Base-by-base conservation (phyloP, 331 rosid genomes). In the Telfairia occidentalis region DNA sequence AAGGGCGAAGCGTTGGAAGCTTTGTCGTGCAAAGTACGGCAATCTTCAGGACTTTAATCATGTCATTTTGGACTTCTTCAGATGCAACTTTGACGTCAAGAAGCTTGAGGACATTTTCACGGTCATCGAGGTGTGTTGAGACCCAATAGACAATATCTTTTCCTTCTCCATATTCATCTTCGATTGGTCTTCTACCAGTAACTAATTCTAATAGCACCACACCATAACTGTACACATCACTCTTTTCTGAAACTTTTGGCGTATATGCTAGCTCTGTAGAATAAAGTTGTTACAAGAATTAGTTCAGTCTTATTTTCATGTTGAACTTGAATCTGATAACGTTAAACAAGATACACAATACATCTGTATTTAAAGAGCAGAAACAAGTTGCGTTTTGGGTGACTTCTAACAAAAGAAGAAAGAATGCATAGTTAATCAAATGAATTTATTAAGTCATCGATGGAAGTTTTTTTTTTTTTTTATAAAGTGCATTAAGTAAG, bases 141-240 rank as follows among this genome's bases (percentile, higher is more conserved):
- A 86, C 96, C 99, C 99, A 95, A 48, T 82, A 86, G 13, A 95
- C 97, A 45, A 95, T 87, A 76, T 95, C 97, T 81, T 92, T 95
- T 11, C 91, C 97, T 55, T 92, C 97, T n/a, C 97, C 97, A 21
- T 87, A 95, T 46, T 81, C 94, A 26, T 92, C 96, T 78, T 89
- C 99, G 7, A 92, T 74, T 1, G 99, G 80, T 82, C 85, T 87
- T 78, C 90, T 85, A 7, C 99, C 97, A 0, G 97, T 80, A 40
- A 90, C 87, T 67, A 95, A 83, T 77, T 95, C 99, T 35, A 95
- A 69, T 9, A 92, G 83, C 78, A 92, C 97, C 65, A 95, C 96
- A 30, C 99, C 99, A 16, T 88, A 91, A 77, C 98, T 91, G 76
- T 95, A 95, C 15, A 95, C 97, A 59, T 95, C 98, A 67, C 96